phyloP scores from a whole-genome alignment of 768 basidiomycete genomes.

The Tulasnella sp. region DNA sequence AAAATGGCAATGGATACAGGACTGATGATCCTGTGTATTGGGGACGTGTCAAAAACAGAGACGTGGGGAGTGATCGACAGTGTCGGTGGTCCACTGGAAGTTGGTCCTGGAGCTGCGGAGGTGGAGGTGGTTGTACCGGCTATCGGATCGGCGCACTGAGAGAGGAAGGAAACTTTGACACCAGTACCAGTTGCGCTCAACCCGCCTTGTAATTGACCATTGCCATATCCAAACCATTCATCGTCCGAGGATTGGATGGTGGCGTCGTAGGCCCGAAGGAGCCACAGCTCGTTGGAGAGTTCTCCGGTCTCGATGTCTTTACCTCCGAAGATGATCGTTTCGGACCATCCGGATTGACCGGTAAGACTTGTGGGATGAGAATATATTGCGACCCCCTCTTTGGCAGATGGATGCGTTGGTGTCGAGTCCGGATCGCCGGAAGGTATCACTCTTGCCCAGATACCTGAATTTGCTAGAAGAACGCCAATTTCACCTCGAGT shows the following conservation, averaged over 20 bases:
- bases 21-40: slow-evolving; percentile 35
- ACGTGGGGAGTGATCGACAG: slow-evolving; percentile 15
- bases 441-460: slow-evolving; percentile 62
- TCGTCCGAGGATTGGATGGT: slow-evolving; percentile 37
- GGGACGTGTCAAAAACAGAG: slow-evolving; percentile 31
- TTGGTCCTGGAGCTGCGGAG: background rate
- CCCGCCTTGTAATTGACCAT: slow-evolving; percentile 50
- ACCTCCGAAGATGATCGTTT: slow-evolving; percentile 71
- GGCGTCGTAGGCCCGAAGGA: slow-evolving; percentile 60
- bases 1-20: slow-evolving; percentile 38
- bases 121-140: no score
- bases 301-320: slow-evolving; percentile 45
- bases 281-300: slow-evolving; percentile 64
- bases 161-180: slow-evolving; percentile 46
- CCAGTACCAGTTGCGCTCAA: slow-evolving; percentile 53
- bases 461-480: slow-evolving; percentile 44
- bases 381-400: slow-evolving; percentile 56
- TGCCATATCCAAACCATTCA: slow-evolving; percentile 40
- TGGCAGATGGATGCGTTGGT: slow-evolving; percentile 46
- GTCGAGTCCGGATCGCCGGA: slow-evolving; percentile 54
- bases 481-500: slow-evolving; percentile 65
- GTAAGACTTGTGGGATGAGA: slow-evolving; percentile 33
- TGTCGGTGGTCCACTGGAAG: background rate
- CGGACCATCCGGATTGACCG: slow-evolving; percentile 28
- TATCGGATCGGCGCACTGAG: slow-evolving; percentile 42